Conservation (phyloP, 306 rosid species). For the Trifolium fragiferum region DNA sequence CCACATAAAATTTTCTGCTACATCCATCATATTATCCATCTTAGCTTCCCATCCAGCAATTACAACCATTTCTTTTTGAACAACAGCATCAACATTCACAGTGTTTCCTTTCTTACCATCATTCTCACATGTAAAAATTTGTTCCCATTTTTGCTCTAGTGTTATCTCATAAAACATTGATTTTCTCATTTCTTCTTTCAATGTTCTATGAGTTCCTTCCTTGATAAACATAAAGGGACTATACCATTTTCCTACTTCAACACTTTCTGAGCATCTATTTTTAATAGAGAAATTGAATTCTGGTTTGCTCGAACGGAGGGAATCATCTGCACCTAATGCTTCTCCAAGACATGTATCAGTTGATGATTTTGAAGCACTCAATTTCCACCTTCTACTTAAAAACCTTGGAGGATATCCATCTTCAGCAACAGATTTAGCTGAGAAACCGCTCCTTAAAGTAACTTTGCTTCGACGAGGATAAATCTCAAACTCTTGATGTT, state of each 20-base stretch:
- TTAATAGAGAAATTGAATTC: slow-evolving; percentile 43
- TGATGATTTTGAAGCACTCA: slow-evolving; percentile 42
- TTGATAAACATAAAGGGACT: slow-evolving; percentile 68
- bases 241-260: slow-evolving; percentile 78
- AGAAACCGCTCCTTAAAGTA: slow-evolving; percentile 51
- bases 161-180: slow-evolving; percentile 70
- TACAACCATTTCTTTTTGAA: slow-evolving; percentile 52
- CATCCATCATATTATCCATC: neutral
- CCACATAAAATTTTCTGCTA: slow-evolving; percentile 51
- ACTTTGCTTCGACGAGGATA: slow-evolving; percentile 44
- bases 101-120: neutral
- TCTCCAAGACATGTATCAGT: slow-evolving; percentile 44
- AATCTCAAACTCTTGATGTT: slow-evolving; percentile 55
- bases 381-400: slow-evolving; percentile 57
- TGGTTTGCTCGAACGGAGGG: slow-evolving; percentile 52
- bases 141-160: slow-evolving; percentile 72
- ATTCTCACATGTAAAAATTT: slow-evolving; percentile 46
- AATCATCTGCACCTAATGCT: slow-evolving; percentile 56
- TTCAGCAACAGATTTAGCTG: slow-evolving; percentile 55
- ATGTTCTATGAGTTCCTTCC: slow-evolving; percentile 54
- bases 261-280: slow-evolving; percentile 29
- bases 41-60: slow-evolving; percentile 49
- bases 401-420: slow-evolving; percentile 64
- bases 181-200: slow-evolving; percentile 52
- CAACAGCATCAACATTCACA: slow-evolving; percentile 57